These are phyloP conservation scores for Marasmius fiardii DNA, from an alignment of 1,284 basidiomycete genomes.

Conservation along the genomic window DNA sequence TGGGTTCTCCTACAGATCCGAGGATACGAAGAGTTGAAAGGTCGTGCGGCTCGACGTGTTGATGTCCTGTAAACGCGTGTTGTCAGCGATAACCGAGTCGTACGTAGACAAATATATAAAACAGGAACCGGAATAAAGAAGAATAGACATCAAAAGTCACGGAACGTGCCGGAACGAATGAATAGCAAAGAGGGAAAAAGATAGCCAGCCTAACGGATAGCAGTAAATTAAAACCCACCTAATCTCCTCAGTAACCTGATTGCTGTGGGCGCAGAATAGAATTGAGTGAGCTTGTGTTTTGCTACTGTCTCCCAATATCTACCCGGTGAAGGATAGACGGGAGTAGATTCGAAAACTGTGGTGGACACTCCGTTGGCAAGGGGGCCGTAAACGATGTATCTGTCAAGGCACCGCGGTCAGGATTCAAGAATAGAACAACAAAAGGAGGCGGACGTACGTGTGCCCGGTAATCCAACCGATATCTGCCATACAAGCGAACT, in stretches of 20 bases:
- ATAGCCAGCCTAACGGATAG: neutral
- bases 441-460: constrained; percentile 48
- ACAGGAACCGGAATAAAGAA: too few relatives aligned
- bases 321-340: constrained; percentile 93
- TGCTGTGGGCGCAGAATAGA: constrained; percentile 91
- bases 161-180: too few relatives aligned
- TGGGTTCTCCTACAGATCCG: constrained; percentile 95
- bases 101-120: too few relatives aligned
- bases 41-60: constrained; percentile 86
- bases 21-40: constrained; percentile 84
- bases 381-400: constrained; percentile 96
- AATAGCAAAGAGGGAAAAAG: neutral
- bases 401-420: constrained; percentile 19
- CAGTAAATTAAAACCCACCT: constrained; percentile 27
- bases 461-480: constrained; percentile 99
- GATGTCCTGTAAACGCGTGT: constrained; percentile 62
- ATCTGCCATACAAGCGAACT: constrained; percentile 98
- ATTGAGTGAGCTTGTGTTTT: constrained; percentile 91
- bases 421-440: constrained; percentile 7
- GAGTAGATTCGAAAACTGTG: constrained; percentile 95
- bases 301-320: constrained; percentile 98
- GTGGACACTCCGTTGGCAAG: constrained; percentile 90
- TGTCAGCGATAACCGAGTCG: neutral
- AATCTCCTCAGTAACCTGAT: constrained; percentile 81
- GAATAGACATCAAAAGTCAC: too few relatives aligned